Conservation (phyloP, 2,329 filamentous ascomycete species). For the Aspergillus novoparasiticus region DNA sequence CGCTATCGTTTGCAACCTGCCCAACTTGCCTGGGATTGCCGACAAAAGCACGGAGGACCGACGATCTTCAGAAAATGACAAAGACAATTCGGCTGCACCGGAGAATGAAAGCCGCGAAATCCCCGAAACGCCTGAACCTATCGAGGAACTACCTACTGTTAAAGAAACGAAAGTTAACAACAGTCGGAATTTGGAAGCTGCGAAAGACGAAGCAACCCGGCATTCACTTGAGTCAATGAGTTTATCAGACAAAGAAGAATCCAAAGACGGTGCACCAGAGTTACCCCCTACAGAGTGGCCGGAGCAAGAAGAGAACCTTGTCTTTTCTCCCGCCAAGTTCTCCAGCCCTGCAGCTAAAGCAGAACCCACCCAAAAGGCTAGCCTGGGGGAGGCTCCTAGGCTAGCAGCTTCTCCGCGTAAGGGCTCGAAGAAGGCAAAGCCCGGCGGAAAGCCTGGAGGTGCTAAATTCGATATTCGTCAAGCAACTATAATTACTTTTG, state of each 20-base stretch:
- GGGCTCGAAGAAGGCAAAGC: slow-evolving; percentile 32
- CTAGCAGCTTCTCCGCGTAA: slow-evolving; percentile 16
- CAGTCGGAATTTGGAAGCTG: slow-evolving; percentile 9
- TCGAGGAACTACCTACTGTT: not conserved
- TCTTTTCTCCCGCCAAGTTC: slow-evolving; percentile 18
- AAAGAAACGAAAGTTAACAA: not conserved
- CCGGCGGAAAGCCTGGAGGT: slow-evolving; percentile 31
- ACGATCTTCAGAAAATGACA: not conserved
- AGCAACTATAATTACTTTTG: slow-evolving; percentile 79
- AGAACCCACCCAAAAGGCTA: slow-evolving; percentile 14
- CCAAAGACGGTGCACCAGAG: slow-evolving; percentile 1
- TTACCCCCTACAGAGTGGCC: slow-evolving; percentile 28
- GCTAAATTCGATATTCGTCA: slow-evolving; percentile 54
- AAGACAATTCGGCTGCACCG: slow-evolving; percentile 15
- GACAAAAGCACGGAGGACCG: slow-evolving; percentile 11
- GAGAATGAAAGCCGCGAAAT: slow-evolving; percentile 29
- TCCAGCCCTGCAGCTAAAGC: slow-evolving; percentile 16
- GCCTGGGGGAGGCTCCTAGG: slow-evolving; percentile 17
- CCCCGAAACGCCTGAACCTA: slow-evolving; percentile 30
- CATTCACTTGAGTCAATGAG: slow-evolving; percentile 33
- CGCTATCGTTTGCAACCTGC: slow-evolving; percentile 89
- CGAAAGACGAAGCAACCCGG: slow-evolving; percentile 28
- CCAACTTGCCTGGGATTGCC: slow-evolving; percentile 54
- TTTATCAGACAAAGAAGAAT: slow-evolving; percentile 24
- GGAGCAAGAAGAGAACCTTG: slow-evolving; percentile 32